Evolutionary conservation across 163 green algal species (phyloP), one percentile per base, ranked within the genome.

Genomic region (Scenedesmus sp.): DNA sequence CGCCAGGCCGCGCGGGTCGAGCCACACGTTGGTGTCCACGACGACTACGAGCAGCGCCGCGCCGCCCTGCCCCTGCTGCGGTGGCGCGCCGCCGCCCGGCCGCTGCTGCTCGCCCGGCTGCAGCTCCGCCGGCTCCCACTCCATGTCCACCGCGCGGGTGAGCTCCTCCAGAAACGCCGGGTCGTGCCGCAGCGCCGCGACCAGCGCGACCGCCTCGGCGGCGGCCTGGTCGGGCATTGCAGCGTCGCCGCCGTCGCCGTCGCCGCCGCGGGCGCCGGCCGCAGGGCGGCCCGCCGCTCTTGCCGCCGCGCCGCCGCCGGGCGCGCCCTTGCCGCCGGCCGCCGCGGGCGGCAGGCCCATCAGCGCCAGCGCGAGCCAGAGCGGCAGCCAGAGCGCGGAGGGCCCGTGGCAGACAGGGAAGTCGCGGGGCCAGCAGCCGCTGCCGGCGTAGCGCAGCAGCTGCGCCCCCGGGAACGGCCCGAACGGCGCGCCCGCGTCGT

Each of bases 11-110:
- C 26, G 31, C 3, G 11, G 24, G 7, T 77, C 54, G 24, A 77
- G 45, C 36, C 66, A 15, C 69, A 67, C 69, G 28, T 77, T 77
- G 0, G 69, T 77, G 54, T 77, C 69, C 14, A 77, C 17, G 36
- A 77, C 54, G 20, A 77, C 15, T 36, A 77, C 53, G 4, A 77
- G 54, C 54, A 22, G 50, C 29, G 42, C 18, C 28, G 24, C 26
- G 22, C 20, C 28, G 44, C 24, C 34, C 33, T 65, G 50, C 66
- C 50, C 48, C 50, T 75, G 31, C n/a, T 77, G 67, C 10, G n/a
- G n/a, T n/a, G n/a, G n/a, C n/a, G n/a, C n/a, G n/a, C n/a, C n/a
- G n/a, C 14, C 22, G 53, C 10, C 53, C 29, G 53, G 10, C 53
- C 10, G 53, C 56, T 34, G 13, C 24, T 77, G 53, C 22, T 77